A percentile compares a stretch with the other conserved stretches of the same genome.
phyloP scores from a whole-genome alignment of 2,329 filamentous ascomycete species.

The Aureobasidium pullulans region DNA sequence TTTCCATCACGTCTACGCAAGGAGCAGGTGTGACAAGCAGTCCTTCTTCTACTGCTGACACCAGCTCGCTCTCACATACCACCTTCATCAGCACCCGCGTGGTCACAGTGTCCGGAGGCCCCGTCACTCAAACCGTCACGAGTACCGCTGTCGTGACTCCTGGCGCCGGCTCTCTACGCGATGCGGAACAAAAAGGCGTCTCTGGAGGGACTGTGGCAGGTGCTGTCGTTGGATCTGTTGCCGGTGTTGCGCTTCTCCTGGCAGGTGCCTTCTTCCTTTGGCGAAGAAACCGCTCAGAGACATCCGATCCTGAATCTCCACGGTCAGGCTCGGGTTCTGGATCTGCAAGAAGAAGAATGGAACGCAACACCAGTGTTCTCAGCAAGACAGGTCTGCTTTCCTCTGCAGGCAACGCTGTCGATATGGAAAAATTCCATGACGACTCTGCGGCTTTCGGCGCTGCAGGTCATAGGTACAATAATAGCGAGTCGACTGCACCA shows the following conservation, averaged over 20 bases:
- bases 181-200: slow-evolving; percentile 18
- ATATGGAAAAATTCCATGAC: slow-evolving; percentile 23
- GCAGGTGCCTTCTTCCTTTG: slow-evolving; percentile 34
- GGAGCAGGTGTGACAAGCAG: slow-evolving; percentile 14
- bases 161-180: slow-evolving; percentile 17
- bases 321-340: background rate
- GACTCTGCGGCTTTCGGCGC: slow-evolving; percentile 17
- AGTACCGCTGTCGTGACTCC: slow-evolving; percentile 27
- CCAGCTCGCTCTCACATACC: slow-evolving; percentile 19
- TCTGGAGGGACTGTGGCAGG: slow-evolving; percentile 41
- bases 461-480: slow-evolving; percentile 20
- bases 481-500: slow-evolving; percentile 21
- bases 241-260: slow-evolving; percentile 30
- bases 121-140: slow-evolving; percentile 39
- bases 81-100: slow-evolving; percentile 31
- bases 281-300: slow-evolving; percentile 27
- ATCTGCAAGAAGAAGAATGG: slow-evolving; percentile 15
- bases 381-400: slow-evolving; percentile 40
- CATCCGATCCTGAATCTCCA: slow-evolving; percentile 12
- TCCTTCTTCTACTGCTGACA: slow-evolving; percentile 9
- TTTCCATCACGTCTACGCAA: slow-evolving; percentile 11
- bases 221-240: slow-evolving; percentile 37
- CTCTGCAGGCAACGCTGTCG: slow-evolving; percentile 19
- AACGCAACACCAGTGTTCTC: slow-evolving; percentile 40
- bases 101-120: slow-evolving; percentile 36